Evolutionary conservation across 1,139 yeast species (phyloP).

Genomic region (Candida sp.): DNA sequence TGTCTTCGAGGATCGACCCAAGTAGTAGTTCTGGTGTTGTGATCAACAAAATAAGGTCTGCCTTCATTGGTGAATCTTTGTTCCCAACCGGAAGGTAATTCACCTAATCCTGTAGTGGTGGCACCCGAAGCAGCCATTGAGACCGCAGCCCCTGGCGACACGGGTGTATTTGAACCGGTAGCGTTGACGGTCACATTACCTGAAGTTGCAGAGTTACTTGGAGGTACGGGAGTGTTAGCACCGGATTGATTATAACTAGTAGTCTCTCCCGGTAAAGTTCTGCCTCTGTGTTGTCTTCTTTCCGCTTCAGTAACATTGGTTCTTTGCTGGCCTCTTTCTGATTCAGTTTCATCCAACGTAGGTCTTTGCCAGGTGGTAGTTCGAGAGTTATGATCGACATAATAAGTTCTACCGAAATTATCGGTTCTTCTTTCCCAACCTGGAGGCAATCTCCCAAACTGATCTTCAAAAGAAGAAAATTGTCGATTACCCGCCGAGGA

Average conservation of each 20-base stretch:
- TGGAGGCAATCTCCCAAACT: conserved; percentile 91
- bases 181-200: conserved; percentile 47
- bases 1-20: conserved; percentile 99
- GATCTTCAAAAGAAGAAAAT: conserved; percentile 93
- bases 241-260: conserved; percentile 18
- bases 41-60: conserved; percentile 96
- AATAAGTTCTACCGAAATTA: conserved; percentile 94
- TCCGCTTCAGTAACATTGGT: conserved; percentile 76
- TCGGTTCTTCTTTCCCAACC: conserved; percentile 99
- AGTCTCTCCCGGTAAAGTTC: conserved; percentile 83
- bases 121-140: conserved; percentile 87
- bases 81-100: conserved; percentile 98
- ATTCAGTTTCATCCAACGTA: conserved; percentile 64
- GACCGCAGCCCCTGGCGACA: conserved; percentile 69
- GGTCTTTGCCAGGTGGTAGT: conserved; percentile 99
- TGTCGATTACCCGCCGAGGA: conserved; percentile 44
- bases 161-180: conserved; percentile 44
- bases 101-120: conserved; percentile 95
- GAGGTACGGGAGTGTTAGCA: conserved; percentile 12
- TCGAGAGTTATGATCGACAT: conserved; percentile 96
- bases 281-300: conserved; percentile 85
- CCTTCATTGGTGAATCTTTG: conserved; percentile 98
- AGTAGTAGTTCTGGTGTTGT: conserved; percentile 96
- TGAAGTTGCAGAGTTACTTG: conserved; percentile 27
- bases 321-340: conserved; percentile 60